phyloP scores from a whole-genome alignment of 2,329 filamentous ascomycete species.

The Albophoma yamanashiensis region DNA sequence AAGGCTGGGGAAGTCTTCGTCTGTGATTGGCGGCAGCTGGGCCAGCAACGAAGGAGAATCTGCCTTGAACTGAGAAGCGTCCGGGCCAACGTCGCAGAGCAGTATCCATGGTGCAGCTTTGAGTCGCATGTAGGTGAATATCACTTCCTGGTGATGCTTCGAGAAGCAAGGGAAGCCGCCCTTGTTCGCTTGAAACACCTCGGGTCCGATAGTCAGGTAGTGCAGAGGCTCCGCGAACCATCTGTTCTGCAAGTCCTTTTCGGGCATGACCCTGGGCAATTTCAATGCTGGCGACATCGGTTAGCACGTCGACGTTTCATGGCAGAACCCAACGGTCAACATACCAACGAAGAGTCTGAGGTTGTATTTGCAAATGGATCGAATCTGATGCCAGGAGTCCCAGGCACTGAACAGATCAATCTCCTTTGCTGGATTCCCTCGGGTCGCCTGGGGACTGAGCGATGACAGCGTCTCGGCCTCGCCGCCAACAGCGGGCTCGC shows the following conservation, averaged over 20 bases:
- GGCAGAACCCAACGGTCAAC: constrained; percentile 18
- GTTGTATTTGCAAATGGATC: constrained; percentile 78
- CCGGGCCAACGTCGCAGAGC: constrained; percentile 50
- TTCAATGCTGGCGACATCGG: constrained; percentile 33
- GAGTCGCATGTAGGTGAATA: constrained; percentile 53
- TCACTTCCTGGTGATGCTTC: constrained; percentile 48
- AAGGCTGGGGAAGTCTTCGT: constrained; percentile 56
- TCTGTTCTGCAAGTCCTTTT: constrained; percentile 49
- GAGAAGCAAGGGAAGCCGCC: constrained; percentile 51
- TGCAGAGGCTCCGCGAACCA: constrained; percentile 63
- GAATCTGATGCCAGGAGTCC: constrained; percentile 89
- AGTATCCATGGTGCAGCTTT: constrained; percentile 53
- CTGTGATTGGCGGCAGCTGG: constrained; percentile 23
- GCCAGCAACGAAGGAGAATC: constrained; percentile 13
- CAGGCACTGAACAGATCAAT: constrained; percentile 70
- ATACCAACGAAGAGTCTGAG: constrained; percentile 73
- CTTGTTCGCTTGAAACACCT: constrained; percentile 49
- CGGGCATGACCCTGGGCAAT: constrained; percentile 47
- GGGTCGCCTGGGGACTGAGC: constrained; percentile 19
- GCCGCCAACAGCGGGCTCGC: constrained; percentile 51
- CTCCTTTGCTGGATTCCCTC: constrained; percentile 27
- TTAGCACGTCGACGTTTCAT: not conserved
- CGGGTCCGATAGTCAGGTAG: constrained; percentile 43
- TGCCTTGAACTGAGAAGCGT: constrained; percentile 20
- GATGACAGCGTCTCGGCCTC: constrained; percentile 40